Conservation (phyloP, 805 yeast genomes). For the Pichia scutulata region DNA sequence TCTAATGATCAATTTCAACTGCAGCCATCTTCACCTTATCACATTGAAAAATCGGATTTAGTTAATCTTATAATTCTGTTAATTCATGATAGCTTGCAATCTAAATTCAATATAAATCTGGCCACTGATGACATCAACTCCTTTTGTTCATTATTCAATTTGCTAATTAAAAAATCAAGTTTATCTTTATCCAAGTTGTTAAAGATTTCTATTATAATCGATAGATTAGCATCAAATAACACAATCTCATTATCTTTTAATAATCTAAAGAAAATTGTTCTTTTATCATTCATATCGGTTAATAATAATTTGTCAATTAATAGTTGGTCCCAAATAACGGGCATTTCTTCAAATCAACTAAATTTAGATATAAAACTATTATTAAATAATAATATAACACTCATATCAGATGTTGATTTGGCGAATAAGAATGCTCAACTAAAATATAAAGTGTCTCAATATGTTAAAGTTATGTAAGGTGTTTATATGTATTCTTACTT, state of each 20-base stretch:
- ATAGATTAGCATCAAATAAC: not conserved
- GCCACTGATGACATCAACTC: not conserved
- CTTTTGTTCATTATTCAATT: not conserved
- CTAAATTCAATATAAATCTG: slow-evolving; percentile 2
- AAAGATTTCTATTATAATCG: not conserved
- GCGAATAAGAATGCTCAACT: not conserved
- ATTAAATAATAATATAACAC: not conserved
- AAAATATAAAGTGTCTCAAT: not conserved
- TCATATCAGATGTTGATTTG: not conserved
- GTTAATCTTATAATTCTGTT: slow-evolving; percentile 3
- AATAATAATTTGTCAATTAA: not conserved
- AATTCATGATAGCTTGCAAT: slow-evolving; percentile 1
- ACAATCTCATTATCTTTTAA: not conserved
- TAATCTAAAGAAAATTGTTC: not conserved
- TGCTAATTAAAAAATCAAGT: not conserved
- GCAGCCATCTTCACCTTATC: not conserved
- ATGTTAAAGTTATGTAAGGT: not conserved
- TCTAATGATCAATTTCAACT: not conserved
- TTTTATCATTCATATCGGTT: not conserved
- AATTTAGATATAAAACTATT: not conserved
- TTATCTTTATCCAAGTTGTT: not conserved
- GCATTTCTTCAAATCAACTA: slow-evolving; percentile 1
- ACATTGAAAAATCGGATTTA: slow-evolving; percentile 1
- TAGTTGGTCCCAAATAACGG: not conserved
- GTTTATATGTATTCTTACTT: no score